These are phyloP conservation scores for Pseudogymnoascus sp. DNA, from an alignment of 2,329 filamentous ascomycete genomes.

Conservation along the genomic window DNA sequence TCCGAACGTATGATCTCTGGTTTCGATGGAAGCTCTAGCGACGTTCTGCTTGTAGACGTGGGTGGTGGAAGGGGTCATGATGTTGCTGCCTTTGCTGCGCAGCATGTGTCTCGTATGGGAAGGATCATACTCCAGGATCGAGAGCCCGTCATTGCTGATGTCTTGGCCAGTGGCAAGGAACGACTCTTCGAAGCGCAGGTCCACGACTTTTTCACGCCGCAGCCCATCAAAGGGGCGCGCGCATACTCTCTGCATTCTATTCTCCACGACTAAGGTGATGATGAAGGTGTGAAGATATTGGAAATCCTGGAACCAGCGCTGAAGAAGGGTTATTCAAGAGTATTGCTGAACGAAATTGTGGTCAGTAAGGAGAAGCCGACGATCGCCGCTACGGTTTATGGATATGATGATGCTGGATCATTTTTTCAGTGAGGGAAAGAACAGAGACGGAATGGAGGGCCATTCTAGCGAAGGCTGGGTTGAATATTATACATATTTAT, in stretches of 20 bases:
- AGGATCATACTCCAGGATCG: neutral
- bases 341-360: neutral
- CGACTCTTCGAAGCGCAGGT: constrained; percentile 25
- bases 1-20: constrained; percentile 17
- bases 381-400: constrained; percentile 13
- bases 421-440: constrained; percentile 19
- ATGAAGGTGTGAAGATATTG: constrained; percentile 13
- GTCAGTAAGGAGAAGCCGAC: neutral
- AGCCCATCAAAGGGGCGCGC: constrained; percentile 32
- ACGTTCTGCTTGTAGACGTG: constrained; percentile 22
- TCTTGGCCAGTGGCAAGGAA: constrained; percentile 22
- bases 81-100: neutral
- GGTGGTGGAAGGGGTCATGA: constrained; percentile 22
- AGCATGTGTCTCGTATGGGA: neutral
- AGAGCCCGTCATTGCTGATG: neutral
- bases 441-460: constrained; percentile 18
- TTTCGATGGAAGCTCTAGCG: constrained; percentile 12
- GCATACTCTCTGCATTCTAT: constrained; percentile 28
- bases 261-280: constrained; percentile 29
- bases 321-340: constrained; percentile 14
- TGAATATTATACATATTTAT: constrained; percentile 17
- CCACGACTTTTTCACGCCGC: constrained; percentile 35
- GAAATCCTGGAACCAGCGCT: constrained; percentile 24
- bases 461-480: constrained; percentile 18
- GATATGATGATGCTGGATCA: constrained; percentile 23